A percentile compares a stretch with the other conserved stretches of the same genome.
Conservation (phyloP, 768 basidiomycete genomes). For the Neoboletus brunneissimus region DNA sequence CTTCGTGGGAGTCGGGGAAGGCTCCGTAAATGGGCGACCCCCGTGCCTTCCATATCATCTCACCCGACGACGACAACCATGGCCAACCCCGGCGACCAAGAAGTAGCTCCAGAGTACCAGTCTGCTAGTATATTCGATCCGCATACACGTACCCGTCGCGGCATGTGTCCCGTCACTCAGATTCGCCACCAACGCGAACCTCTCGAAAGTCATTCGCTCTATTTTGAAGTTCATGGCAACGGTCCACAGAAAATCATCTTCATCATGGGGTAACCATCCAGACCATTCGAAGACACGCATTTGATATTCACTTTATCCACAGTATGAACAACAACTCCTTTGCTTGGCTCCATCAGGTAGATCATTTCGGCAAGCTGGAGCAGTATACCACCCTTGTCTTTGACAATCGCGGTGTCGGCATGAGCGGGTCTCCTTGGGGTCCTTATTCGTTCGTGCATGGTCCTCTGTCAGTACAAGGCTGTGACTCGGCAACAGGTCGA, state of each 20-base stretch:
- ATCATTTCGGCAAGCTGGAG: constrained; percentile 53
- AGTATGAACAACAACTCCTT: constrained; percentile 65
- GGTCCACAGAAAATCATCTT: constrained; percentile 66
- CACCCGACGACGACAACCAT: constrained; percentile 3
- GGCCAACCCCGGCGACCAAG: constrained; percentile 9
- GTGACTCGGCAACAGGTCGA: constrained; percentile 45
- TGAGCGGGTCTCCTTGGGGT: constrained; percentile 66
- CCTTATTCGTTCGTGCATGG: constrained; percentile 64
- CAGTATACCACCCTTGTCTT: constrained; percentile 69
- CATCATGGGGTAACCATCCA: constrained; percentile 61
- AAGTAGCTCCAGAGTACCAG: constrained; percentile 20
- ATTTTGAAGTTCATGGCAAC: constrained; percentile 74
- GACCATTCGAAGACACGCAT: background rate
- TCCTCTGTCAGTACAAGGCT: background rate
- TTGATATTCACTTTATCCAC: constrained; percentile 4
- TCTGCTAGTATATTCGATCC: constrained; percentile 63
- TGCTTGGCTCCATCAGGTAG: constrained; percentile 62
- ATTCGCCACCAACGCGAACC: constrained; percentile 46
- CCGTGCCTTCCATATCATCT: too few relatives aligned
- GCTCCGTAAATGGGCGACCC: too few relatives aligned
- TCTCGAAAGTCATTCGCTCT: constrained; percentile 68
- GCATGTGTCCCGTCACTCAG: constrained; percentile 70
- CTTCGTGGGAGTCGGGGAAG: too few relatives aligned
- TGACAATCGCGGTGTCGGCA: constrained; percentile 83
- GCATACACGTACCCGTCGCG: constrained; percentile 60